Conservation (phyloP, 768 basidiomycete genomes). For the Panellus pusillus region DNA sequence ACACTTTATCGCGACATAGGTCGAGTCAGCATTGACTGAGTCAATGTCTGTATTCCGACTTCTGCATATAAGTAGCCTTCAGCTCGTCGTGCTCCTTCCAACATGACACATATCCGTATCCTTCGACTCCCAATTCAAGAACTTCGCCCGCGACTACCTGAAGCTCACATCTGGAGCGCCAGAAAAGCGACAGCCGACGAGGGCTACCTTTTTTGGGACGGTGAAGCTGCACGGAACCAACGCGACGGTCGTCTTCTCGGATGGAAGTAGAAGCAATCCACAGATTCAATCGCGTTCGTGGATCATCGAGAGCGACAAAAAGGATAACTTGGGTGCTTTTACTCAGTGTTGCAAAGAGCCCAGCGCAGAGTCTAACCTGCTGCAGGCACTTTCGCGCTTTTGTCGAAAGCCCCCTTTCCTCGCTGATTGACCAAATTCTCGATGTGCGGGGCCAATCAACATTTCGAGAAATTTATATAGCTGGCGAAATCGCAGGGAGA, state of each 20-base stretch:
- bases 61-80: conserved; percentile 1
- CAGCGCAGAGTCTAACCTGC: too few species aligned
- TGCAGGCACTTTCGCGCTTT: conserved; percentile 16
- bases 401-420: conserved; percentile 17
- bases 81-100: background rate
- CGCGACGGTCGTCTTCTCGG: conserved; percentile 18
- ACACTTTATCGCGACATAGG: too few species aligned
- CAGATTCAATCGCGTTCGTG: conserved; percentile 24
- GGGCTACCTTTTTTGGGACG: conserved; percentile 21
- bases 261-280: conserved; percentile 5
- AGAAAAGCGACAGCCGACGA: conserved; percentile 10
- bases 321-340: conserved; percentile 5
- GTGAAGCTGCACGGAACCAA: conserved; percentile 26
- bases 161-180: background rate
- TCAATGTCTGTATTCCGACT: background rate
- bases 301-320: conserved; percentile 14
- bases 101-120: conserved; percentile 22
- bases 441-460: conserved; percentile 1
- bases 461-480: conserved; percentile 19
- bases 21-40: background rate
- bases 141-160: conserved; percentile 15
- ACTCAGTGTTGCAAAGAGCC: too few species aligned
- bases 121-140: conserved; percentile 20
- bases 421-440: conserved; percentile 23
- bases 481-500: conserved; percentile 21